Evolutionary conservation across 2,329 filamentous ascomycete genomes (phyloP), one percentile per base, ranked within the genome.

Genomic region (Teratosphaeria nubilosa): DNA sequence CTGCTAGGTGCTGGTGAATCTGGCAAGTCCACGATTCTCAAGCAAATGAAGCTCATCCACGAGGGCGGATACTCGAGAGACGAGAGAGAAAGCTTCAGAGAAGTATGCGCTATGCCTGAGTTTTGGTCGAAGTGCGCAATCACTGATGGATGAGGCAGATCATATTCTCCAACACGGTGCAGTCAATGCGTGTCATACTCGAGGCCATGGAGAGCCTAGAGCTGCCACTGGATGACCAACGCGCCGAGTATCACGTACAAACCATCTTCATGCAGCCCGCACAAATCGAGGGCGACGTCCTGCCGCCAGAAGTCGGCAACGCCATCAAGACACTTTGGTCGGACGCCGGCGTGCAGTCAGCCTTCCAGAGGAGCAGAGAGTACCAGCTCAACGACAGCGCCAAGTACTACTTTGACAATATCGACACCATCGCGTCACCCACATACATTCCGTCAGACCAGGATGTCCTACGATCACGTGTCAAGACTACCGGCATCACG

Each of bases 1-100:
- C 84, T 99, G 71, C 86, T 99, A 71, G 94, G 94, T 82, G 94
- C 94, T 78, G 92, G 94, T 87, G 94, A 99, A 85, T 95, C 90
- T 67, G 90, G 90, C 75, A 95, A 95, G 78, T 95, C 90, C 58
- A 95, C 90, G 32, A 95, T 95, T 68, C 80, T 95, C 68, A 95
- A 95, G 78, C 90, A 95, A 81, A 95, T 95, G 90, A 99, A 97
- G 82, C 88, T 99, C 71, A 99, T 99, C 71, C 90, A 99, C 76
- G 94, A 99, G 81, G 94, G 94, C 64, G 92, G 94, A 68, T 99
- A 97, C 80, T 97, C 94, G 62, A 88, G 92, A 74, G 94, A 97
- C 66, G 84, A 86, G 73, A 79, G 84, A 56, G 84, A 86, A 71
- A 86, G 83, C 20, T 86, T 86, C 77, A 84, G 86, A 73, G 84